Evolutionary conservation across 129 eudicot genomes (phyloP), one percentile per base, ranked within the genome.

Genomic region (Chrysanthemum seticuspe): DNA sequence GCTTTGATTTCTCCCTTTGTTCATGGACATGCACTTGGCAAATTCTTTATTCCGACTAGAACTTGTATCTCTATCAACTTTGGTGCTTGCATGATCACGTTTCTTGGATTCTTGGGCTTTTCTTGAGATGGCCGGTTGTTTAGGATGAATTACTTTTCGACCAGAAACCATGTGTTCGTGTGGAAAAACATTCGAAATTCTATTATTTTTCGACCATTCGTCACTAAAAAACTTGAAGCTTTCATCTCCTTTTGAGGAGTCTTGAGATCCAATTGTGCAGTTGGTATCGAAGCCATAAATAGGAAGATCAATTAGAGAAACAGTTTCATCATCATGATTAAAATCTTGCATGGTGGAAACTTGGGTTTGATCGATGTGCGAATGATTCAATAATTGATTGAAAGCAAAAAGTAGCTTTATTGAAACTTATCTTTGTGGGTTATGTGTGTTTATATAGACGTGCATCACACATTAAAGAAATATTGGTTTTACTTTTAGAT

Each of bases 221-320:
- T 78, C 77, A 47, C 44, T 78, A 69, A 71, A 78, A 21, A 78
- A 78, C 77, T 71, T 73, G 6, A 78, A 78, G 73, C 53, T 71
- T 55, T 78, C 82, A n/a, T 78, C 82, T 23, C 29, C 67, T 71
- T 63, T 78, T 61, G 68, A 27, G 68, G 67, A 59, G 49, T 62
- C 72, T 62, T 77, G 72, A 5, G 71, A 70, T 21, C 56, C 62
- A 5, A 65, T 53, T 15, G 65, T 54, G 12, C 25, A 62, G 70
- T n/a, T n/a, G 23, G 31, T 61, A 40, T 77, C 65, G 47, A 11
- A 8, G 27, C 81, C 50, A 55, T 70, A 62, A 6, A 70, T 4
- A 45, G 65, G 76, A 70, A 77, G 76, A 77, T 77, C 81, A 70
- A 72, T 61, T 0, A 77, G 76, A 77, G 81, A 77, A 51, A 70